Percentiles rank a stretch among this genome's conserved stretches.
phyloP scores from a whole-genome alignment of 192 early-diverging fungal genomes.

The Rhizoclosmatium sp. region DNA sequence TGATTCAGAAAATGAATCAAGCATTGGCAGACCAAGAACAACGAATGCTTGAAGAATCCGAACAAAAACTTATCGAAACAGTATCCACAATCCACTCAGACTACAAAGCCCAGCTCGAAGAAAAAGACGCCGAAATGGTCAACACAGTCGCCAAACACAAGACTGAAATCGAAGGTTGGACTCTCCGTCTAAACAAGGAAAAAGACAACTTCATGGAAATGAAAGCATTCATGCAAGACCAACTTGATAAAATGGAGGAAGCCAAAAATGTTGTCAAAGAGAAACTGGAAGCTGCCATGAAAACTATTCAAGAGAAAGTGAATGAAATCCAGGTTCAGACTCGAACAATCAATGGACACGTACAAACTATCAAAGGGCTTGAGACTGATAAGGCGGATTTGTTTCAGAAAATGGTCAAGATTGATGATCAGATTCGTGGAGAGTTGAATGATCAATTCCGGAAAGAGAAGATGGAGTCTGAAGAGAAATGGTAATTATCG shows the following conservation, averaged over 20 bases:
- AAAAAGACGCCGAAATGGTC: conserved; percentile 22
- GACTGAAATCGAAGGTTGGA: conserved; percentile 20
- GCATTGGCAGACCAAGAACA: conserved; percentile 40
- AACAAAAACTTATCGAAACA: conserved; percentile 5
- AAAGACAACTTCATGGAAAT: conserved; percentile 15
- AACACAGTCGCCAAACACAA: conserved; percentile 7
- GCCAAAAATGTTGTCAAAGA: conserved; percentile 41
- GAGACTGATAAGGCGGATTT: conserved; percentile 61
- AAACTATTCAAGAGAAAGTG: conserved; percentile 53
- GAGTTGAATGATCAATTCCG: conserved; percentile 55
- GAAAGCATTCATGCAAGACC: conserved; percentile 37
- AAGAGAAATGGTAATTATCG: conserved; percentile 20
- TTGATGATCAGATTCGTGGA: conserved; percentile 54
- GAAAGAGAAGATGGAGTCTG: conserved; percentile 44
- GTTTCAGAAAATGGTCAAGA: conserved; percentile 61
- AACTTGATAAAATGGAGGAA: conserved; percentile 50
- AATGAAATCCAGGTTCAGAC: conserved; percentile 66
- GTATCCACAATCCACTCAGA: neutral
- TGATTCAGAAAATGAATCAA: conserved; percentile 51
- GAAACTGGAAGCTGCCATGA: conserved; percentile 28
- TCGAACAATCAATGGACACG: conserved; percentile 40
- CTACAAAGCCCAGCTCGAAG: neutral
- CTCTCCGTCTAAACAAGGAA: neutral
- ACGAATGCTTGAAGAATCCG: conserved; percentile 31
- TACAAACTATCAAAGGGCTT: conserved; percentile 37